Evolutionary conservation across 2,329 filamentous ascomycete genomes (phyloP).

Genomic region (Byssochlamys sp.): DNA sequence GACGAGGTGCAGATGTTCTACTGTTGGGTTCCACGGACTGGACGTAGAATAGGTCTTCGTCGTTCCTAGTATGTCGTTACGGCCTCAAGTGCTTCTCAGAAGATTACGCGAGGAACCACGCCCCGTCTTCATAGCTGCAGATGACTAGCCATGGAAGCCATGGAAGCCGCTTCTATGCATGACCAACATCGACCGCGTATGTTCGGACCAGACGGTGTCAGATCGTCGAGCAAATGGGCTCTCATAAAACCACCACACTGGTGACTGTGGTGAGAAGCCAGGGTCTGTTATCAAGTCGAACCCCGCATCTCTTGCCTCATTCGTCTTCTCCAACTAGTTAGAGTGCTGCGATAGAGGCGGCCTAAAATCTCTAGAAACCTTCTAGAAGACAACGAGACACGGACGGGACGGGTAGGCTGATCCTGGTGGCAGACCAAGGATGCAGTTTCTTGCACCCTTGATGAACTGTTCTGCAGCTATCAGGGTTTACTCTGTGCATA

Average conservation of each 20-base stretch:
- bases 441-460: neutral
- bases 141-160: neutral
- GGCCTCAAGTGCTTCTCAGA: neutral
- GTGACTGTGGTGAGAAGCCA: neutral
- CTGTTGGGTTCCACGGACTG: no score
- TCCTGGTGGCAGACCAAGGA: neutral
- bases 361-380: neutral
- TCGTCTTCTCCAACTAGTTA: neutral
- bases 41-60: neutral
- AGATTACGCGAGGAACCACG: neutral
- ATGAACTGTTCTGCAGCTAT: neutral
- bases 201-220: neutral
- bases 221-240: neutral
- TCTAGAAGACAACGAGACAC: neutral
- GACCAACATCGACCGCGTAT: neutral
- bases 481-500: neutral
- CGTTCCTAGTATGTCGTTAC: neutral
- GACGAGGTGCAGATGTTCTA: no score
- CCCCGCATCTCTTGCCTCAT: neutral
- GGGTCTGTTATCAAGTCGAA: neutral
- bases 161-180: neutral
- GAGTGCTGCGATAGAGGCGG: neutral
- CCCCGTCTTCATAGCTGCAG: neutral
- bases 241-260: neutral
- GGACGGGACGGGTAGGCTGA: neutral